A percentile compares a stretch with the other conserved stretches of the same genome.
Evolutionary conservation across 305 asterid genomes (phyloP).

Genomic region (Solanum hybrid): DNA sequence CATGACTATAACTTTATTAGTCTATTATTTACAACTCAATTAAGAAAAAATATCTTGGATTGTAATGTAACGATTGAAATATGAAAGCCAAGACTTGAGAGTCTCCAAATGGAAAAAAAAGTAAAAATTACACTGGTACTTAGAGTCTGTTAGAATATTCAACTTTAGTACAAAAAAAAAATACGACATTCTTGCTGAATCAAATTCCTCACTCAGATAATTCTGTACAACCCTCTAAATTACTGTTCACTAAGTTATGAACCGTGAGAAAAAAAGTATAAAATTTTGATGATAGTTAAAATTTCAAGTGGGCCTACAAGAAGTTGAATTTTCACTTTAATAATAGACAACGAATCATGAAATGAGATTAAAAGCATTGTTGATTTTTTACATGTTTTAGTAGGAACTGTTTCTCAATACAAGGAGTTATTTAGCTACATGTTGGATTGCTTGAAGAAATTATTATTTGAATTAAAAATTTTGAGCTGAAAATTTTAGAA

Average conservation of each 20-base stretch:
- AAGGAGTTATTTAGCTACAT: background rate
- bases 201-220: background rate
- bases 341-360: background rate
- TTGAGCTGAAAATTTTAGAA: background rate
- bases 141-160: background rate
- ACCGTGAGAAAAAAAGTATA: no score
- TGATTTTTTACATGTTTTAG: background rate
- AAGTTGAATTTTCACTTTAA: background rate
- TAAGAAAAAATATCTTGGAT: background rate
- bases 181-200: no score
- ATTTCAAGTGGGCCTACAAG: background rate
- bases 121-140: no score
- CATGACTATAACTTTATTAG: background rate
- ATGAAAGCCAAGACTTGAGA: background rate
- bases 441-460: background rate
- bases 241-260: background rate
- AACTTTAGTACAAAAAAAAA: background rate
- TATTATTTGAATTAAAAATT: background rate
- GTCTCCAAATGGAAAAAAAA: background rate
- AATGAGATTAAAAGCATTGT: background rate
- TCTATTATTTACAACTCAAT: background rate
- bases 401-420: background rate
- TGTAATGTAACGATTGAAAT: no score
- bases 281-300: background rate
- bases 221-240: background rate